Evolutionary conservation across 345 rosid genomes (phyloP).

Genomic region (Angophora floribunda): DNA sequence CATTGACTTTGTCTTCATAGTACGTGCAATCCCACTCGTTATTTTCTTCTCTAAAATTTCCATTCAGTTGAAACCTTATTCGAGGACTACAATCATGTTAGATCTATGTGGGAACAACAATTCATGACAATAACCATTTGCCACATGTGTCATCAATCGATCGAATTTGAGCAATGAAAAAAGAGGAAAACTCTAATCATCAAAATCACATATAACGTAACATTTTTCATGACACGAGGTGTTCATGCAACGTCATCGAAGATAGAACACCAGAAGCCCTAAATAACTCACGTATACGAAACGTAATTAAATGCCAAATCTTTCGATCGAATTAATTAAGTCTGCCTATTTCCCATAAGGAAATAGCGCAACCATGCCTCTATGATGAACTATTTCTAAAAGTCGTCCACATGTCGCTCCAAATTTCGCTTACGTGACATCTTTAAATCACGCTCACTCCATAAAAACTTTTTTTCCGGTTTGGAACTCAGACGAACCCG

Average conservation of each 20-base stretch:
- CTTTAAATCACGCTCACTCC: neutral
- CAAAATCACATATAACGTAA: neutral
- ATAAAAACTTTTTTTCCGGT: neutral
- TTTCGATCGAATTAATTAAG: neutral
- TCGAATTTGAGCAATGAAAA: neutral
- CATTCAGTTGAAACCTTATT: neutral
- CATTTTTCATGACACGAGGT: neutral
- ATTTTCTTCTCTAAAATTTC: neutral
- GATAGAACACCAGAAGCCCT: neutral
- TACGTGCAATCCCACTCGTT: fast-evolving
- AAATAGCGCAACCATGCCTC: too few species aligned
- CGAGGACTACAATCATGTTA: neutral
- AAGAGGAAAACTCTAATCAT: neutral
- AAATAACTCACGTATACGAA: neutral
- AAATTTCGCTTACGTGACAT: neutral
- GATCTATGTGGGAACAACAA: neutral
- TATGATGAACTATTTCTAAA: neutral
- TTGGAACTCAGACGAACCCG: fast-evolving
- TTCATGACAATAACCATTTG: neutral
- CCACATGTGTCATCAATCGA: neutral
- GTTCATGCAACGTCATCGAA: neutral
- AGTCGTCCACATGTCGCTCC: fast-evolving
- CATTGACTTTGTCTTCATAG: neutral
- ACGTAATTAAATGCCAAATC: neutral
- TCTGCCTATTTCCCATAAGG: neutral